Conservation (phyloP, 177 flowering plant genomes). For the Vitis hybrid region DNA sequence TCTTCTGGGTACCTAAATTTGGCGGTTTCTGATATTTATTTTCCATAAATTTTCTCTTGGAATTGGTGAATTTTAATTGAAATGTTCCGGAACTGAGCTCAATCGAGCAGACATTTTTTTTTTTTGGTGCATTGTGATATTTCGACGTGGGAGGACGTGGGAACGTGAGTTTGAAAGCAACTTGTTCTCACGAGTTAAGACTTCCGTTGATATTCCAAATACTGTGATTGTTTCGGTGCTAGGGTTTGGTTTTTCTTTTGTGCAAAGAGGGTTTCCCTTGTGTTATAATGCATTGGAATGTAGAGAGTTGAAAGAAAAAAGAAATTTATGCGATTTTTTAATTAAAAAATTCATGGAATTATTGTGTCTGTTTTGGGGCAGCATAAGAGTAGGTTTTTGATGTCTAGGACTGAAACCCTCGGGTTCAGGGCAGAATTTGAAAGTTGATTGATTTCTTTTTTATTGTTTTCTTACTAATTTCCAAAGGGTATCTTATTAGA, state of each 20-base stretch:
- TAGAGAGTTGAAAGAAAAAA: background rate
- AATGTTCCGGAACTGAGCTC: background rate
- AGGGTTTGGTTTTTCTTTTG: background rate
- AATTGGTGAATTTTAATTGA: background rate
- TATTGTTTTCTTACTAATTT: too few relatives aligned
- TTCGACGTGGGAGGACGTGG: background rate
- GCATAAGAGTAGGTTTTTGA: too few relatives aligned
- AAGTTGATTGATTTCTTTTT: too few relatives aligned
- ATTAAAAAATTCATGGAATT: too few relatives aligned
- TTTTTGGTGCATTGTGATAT: background rate
- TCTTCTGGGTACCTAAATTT: background rate
- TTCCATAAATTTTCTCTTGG: background rate
- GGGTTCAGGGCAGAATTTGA: too few relatives aligned
- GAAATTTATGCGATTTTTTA: background rate
- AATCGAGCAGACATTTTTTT: background rate
- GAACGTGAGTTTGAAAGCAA: background rate
- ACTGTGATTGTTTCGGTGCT: background rate
- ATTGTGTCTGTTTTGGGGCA: too few relatives aligned
- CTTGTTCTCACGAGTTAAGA: background rate
- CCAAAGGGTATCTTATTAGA: too few relatives aligned
- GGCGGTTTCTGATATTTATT: background rate
- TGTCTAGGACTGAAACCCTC: too few relatives aligned
- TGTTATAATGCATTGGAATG: too few relatives aligned
- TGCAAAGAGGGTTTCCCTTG: too few relatives aligned
- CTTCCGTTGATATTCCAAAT: background rate